Percentiles rank a stretch among this genome's conserved stretches.
Conservation (phyloP, 1,284 basidiomycete genomes). For the Uromyces viciae-fabae region DNA sequence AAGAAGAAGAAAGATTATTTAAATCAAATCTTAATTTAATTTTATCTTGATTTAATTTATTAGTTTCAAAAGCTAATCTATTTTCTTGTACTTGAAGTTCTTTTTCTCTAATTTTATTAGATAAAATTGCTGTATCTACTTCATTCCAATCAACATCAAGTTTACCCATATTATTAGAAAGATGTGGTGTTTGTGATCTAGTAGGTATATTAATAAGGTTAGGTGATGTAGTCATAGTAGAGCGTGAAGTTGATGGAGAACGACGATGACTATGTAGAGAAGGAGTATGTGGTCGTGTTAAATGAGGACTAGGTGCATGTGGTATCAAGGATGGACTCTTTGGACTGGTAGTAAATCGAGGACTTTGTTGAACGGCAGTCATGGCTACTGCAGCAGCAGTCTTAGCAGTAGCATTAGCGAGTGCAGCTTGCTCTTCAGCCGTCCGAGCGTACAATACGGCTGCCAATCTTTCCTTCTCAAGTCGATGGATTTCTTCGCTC, state of each 20-base stretch:
- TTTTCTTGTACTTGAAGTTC: not conserved
- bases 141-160: not conserved
- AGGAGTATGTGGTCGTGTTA: not conserved
- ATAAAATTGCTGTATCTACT: conserved; percentile 4
- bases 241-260: not conserved
- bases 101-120: conserved; percentile 18
- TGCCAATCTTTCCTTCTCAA: conserved; percentile 41
- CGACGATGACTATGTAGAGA: not conserved
- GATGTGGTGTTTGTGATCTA: not conserved
- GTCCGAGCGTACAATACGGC: conserved; percentile 34
- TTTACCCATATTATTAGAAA: not conserved
- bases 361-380: conserved; percentile 26
- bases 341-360: conserved; percentile 2
- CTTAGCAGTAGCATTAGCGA: conserved; percentile 39
- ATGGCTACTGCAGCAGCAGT: conserved; percentile 38
- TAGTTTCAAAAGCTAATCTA: not conserved
- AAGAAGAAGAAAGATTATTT: not conserved
- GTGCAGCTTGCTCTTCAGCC: conserved; percentile 38
- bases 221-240: not conserved
- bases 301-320: not conserved
- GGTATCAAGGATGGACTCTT: not conserved
- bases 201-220: not conserved
- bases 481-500: conserved; percentile 28
- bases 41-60: conserved; percentile 7
- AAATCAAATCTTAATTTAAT: conserved; percentile 20